These are phyloP conservation scores for Paraleonurus japonicus DNA, from an alignment of 257 asterid genomes.

Conservation along the genomic window DNA sequence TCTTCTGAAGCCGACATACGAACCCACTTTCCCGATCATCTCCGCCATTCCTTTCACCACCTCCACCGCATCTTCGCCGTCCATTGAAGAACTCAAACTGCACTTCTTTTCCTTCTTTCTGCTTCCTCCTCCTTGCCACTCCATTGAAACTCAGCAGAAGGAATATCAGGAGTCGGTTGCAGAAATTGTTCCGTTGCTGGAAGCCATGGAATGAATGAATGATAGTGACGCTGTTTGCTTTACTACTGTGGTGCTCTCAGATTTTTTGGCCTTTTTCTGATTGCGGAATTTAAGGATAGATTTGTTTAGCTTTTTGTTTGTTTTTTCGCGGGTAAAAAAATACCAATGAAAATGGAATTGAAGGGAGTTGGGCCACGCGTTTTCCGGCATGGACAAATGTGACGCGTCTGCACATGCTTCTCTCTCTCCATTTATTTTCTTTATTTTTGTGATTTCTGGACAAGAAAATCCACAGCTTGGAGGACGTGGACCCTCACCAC, in stretches of 20 bases:
- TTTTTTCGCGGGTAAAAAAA: conserved; percentile 27
- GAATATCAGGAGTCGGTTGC: background rate
- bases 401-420: conserved; percentile 39
- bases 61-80: conserved; percentile 21
- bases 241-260: conserved; percentile 1
- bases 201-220: conserved; percentile 1
- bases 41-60: conserved; percentile 43
- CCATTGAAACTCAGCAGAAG: background rate
- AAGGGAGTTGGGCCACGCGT: conserved; percentile 48
- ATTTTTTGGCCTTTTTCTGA: conserved; percentile 13
- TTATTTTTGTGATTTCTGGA: background rate
- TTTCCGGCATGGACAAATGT: conserved; percentile 29
- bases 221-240: background rate
- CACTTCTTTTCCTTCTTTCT: conserved; percentile 13
- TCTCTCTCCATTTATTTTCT: background rate
- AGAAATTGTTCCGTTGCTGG: background rate
- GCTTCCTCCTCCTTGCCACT: conserved; percentile 28
- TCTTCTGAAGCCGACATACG: conserved; percentile 41
- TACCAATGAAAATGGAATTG: conserved; percentile 25
- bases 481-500: background rate
- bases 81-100: conserved; percentile 19
- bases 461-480: conserved; percentile 1
- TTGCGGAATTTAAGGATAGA: conserved; percentile 35
- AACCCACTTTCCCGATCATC: conserved; percentile 41
- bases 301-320: background rate